These are phyloP conservation scores for Amanita rubescens DNA, from an alignment of 768 basidiomycete species.

Conservation along the genomic window DNA sequence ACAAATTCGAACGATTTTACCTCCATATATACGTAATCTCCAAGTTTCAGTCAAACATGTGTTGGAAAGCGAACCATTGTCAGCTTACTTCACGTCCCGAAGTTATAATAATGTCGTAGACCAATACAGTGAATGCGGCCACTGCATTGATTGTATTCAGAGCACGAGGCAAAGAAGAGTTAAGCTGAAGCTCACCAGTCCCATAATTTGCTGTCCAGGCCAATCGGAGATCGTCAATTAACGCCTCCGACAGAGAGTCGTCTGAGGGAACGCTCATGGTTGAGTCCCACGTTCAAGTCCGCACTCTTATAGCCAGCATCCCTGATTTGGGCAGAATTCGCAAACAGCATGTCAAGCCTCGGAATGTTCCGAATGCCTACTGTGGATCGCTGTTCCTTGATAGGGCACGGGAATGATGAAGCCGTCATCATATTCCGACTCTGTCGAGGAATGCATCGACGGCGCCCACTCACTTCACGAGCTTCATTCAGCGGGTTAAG, in stretches of 20 bases:
- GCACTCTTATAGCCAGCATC: no score
- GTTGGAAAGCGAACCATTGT: no score
- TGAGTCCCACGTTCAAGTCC: background rate
- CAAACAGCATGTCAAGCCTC: no score
- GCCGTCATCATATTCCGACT: no score
- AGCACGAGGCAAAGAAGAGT: background rate
- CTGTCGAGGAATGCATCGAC: no score
- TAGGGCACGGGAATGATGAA: no score
- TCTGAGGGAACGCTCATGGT: background rate
- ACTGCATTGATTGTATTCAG: background rate
- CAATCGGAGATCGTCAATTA: background rate
- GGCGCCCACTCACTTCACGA: no score
- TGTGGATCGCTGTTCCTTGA: no score
- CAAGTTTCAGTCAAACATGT: background rate
- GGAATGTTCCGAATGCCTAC: no score
- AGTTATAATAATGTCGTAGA: background rate
- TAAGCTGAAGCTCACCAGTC: background rate
- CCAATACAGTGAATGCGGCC: background rate
- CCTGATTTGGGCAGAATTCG: no score
- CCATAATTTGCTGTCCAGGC: background rate
- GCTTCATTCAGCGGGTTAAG: no score
- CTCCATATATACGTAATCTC: background rate
- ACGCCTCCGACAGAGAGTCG: background rate
- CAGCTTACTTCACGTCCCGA: background rate
- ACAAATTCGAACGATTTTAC: background rate